Conservation (phyloP, 2,329 filamentous ascomycete genomes). For the Aureobasidium sp. region DNA sequence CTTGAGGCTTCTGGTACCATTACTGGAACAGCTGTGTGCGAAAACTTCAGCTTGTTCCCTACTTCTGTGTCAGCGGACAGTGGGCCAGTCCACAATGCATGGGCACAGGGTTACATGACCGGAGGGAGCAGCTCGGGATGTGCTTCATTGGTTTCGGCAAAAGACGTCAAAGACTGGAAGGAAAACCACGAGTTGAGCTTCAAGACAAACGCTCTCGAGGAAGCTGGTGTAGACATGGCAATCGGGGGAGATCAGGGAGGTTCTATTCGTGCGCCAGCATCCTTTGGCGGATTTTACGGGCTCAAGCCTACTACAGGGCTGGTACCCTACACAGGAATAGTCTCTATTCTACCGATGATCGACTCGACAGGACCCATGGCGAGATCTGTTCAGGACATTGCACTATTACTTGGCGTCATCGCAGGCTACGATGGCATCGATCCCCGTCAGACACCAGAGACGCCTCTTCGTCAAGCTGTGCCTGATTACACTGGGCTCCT, state of each 20-base stretch:
- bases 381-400: conserved; percentile 34
- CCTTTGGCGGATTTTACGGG: conserved; percentile 25
- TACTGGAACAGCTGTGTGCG: conserved; percentile 40
- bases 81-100: conserved; percentile 39
- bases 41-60: conserved; percentile 40
- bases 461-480: conserved; percentile 31
- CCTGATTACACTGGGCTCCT: conserved; percentile 30
- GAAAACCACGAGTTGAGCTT: conserved; percentile 19
- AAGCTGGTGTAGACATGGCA: conserved; percentile 29
- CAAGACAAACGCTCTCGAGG: conserved; percentile 9
- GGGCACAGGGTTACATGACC: conserved; percentile 29
- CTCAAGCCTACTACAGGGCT: conserved; percentile 37
- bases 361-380: conserved; percentile 42
- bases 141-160: conserved; percentile 27
- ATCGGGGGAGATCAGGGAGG: conserved; percentile 30
- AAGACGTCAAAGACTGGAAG: conserved; percentile 22
- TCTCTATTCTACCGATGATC: conserved; percentile 35
- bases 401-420: conserved; percentile 34
- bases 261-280: conserved; percentile 21
- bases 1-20: conserved; percentile 38
- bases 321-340: conserved; percentile 40
- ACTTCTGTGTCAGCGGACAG: conserved; percentile 39
- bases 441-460: conserved; percentile 36
- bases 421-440: conserved; percentile 42
- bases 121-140: conserved; percentile 32